A percentile compares a stretch with the other conserved stretches of the same genome.
Conservation (phyloP, 1,139 yeast species). For the Zhuliangozyma parablackwelliae region DNA sequence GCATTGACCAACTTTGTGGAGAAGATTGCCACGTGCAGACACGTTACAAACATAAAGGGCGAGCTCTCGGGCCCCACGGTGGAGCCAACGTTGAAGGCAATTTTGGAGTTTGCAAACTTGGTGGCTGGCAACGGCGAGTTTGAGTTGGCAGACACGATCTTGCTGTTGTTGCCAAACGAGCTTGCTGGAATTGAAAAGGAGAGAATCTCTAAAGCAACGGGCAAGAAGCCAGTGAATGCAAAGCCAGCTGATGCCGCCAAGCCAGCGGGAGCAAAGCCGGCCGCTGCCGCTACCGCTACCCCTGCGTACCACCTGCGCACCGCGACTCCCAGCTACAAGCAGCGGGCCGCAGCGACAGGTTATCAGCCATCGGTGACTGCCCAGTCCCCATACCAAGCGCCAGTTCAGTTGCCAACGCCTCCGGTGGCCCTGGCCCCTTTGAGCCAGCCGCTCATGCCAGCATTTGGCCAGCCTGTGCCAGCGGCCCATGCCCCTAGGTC, state of each 20-base stretch:
- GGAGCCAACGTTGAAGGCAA: constrained; percentile 51
- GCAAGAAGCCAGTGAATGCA: constrained; percentile 3
- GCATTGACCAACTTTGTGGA: constrained; percentile 80
- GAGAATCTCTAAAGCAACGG: constrained; percentile 63
- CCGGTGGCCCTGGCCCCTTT: too few species aligned
- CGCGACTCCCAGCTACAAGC: too few species aligned
- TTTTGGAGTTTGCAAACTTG: constrained; percentile 74
- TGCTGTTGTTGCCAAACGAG: constrained; percentile 64
- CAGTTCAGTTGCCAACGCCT: too few species aligned
- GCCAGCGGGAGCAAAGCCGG: too few species aligned
- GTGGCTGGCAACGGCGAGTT: constrained; percentile 82
- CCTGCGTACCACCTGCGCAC: too few species aligned
- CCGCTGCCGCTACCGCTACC: too few species aligned
- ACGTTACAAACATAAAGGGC: constrained; percentile 41
- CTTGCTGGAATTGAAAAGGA: constrained; percentile 60
- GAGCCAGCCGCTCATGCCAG: constrained; percentile 11
- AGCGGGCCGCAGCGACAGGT: too few species aligned
- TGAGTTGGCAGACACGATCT: constrained; percentile 70
- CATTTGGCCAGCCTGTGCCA: constrained; percentile 5
- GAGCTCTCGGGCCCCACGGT: constrained; percentile 44
- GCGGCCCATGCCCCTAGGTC: constrained; percentile 3
- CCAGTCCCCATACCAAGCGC: too few species aligned
- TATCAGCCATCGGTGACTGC: too few species aligned
- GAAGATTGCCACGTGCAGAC: constrained; percentile 73
- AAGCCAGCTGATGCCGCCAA: constrained; percentile 2